Evolutionary conservation across 2,329 filamentous ascomycete genomes (phyloP), one percentile per base, ranked within the genome.

Genomic region (Talaromyces sp.): DNA sequence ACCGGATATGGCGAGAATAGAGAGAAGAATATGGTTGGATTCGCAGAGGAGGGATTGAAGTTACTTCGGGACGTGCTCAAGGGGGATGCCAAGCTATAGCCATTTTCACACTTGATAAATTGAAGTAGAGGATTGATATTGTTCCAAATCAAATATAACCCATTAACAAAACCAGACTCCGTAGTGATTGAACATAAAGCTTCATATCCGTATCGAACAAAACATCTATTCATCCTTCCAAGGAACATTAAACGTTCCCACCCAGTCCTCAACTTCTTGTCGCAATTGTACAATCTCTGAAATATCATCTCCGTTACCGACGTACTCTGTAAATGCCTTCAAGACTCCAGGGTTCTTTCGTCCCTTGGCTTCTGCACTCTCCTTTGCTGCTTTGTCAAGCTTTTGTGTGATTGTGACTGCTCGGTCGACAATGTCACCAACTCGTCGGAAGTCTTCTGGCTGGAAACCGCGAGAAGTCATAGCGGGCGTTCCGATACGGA

Each of bases 321-420:
- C 90, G 84, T 92, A 94, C 74, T 89, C 89, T 84, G 93, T 91
- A 89, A 98, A 98, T 82, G 97, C 95, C 88, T 98, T 98, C 78
- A 96, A 90, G 85, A 94, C 97, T 86, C 96, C 97, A 71, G 92
- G 92, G 82, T 95, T 92, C 88, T 97, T 97, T 76, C 92, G 93
- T 35, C 97, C 87, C 69, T 86, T 84, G 66, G 80, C 85, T 83
- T 98, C 92, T 68, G 96, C 86, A 75, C 94, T 90, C 85, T 93
- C 89, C 54, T 72, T 74, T 39, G 78, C 78, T 14, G 72, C 71
- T 71, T 93, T 92, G 85, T 91, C 91, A 41, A 96, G 81, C 66
- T 90, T 86, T 70, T 89, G 85, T 1, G 92, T 89, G 71, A 96
- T 92, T 35, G 86, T 87, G 56, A 96, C 92, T 9, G 90, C 90